Base-by-base conservation (phyloP, 371 early-diverging fungal genomes). In the Mortierella sp. region DNA sequence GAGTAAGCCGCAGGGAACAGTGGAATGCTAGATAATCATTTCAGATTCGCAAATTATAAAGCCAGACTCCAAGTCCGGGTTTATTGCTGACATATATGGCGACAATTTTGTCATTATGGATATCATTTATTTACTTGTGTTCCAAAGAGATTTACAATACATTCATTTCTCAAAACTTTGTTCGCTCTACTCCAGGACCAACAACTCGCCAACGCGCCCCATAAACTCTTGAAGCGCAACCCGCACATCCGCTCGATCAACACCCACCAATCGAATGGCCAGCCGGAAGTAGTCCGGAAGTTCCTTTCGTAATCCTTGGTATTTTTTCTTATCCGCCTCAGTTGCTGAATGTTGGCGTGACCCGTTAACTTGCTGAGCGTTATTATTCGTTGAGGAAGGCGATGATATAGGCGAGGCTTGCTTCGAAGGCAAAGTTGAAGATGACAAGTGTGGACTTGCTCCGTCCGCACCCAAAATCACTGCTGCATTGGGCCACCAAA, bases 171-270 rank as follows among this genome's bases (percentile, higher is more conserved):
- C 13, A 40, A 9, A 40, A 9, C 9, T 37, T 53, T 9, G 34
- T 2, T 19, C 91, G 70, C 93, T 85, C 79, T 68, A 72, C 66
- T 77, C 72, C 53, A 77, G 47, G 9, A 80, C 75, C n/a, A 80
- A 61, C 66, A 80, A 49, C 63, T 80, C 80, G 56, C 80, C 75
- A 17, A 80, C 66, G 13, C 75, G 75, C 9, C 80, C 80, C 80
- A 80, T 80, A 37, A 80, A 80, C 71, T 80, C 80, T 29, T 80
- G 80, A 28, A 80, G 72, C 12, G 80, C 80, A 2, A 80, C 75
- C 10, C 80, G 63, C 10, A 80, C 80, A 74, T 80, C 80, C 32
- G 68, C 56, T 17, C 80, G 70, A 49, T 80, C 80, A 17, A 80
- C 80, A 43, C 80, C 80, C 19, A 80, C 68, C 37, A 80, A 43